A percentile compares a stretch with the other conserved stretches of the same genome.
phyloP scores from a whole-genome alignment of 2,329 filamentous ascomycete genomes.

The Calonectria hongkongensis region DNA sequence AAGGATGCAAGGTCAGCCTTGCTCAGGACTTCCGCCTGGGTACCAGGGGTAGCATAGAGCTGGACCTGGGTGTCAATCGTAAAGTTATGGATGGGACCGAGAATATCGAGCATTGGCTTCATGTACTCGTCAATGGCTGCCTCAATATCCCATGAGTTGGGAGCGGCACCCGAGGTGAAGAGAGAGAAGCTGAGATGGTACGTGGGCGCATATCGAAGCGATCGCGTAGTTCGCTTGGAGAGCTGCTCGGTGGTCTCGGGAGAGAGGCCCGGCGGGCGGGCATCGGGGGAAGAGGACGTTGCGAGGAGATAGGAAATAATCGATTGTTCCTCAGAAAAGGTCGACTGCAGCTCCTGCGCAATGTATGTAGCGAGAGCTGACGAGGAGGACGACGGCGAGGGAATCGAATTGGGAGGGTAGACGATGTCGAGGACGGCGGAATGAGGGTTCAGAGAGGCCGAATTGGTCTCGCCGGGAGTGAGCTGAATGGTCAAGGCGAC shows the following conservation, averaged over 20 bases:
- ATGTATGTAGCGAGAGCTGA: conserved; percentile 85
- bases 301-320: conserved; percentile 86
- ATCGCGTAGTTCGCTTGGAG: conserved; percentile 84
- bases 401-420: conserved; percentile 82
- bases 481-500: conserved; percentile 83
- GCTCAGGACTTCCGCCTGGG: conserved; percentile 78
- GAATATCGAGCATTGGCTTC: conserved; percentile 84
- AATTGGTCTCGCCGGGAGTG: conserved; percentile 76
- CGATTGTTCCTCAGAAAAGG: conserved; percentile 92
- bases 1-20: conserved; percentile 95
- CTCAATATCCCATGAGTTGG: conserved; percentile 95
- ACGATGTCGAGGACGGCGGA: conserved; percentile 84
- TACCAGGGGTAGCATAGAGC: conserved; percentile 86
- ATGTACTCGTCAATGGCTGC: conserved; percentile 87
- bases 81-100: conserved; percentile 92
- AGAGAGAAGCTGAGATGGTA: conserved; percentile 98
- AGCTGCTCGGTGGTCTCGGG: conserved; percentile 73
- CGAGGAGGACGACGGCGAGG: conserved; percentile 80
- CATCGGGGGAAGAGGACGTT: conserved; percentile 68
- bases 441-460: conserved; percentile 80
- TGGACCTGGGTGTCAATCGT: conserved; percentile 98
- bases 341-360: conserved; percentile 83
- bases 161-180: conserved; percentile 85
- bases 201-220: conserved; percentile 92
- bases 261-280: conserved; percentile 66